Conservation (phyloP, 495 filamentous ascomycete species). For the Talaromyces wortmannii region DNA sequence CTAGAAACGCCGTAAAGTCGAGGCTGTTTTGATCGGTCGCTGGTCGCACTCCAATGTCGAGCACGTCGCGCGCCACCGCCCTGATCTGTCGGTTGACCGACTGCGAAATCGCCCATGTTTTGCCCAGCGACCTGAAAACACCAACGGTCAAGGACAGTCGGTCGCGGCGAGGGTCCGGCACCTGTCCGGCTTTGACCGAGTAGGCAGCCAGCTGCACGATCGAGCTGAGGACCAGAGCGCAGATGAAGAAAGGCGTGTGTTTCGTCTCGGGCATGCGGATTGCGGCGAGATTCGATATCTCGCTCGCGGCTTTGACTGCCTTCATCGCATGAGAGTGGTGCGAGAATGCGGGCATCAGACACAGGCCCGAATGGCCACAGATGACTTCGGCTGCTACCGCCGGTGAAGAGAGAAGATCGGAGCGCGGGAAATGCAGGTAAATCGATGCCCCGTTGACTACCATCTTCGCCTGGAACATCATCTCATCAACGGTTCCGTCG, state of each 20-base stretch:
- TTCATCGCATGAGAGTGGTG: conserved; percentile 68
- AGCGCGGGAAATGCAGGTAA: conserved; percentile 41
- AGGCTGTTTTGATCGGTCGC: conserved; percentile 28
- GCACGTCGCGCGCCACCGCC: conserved; percentile 39
- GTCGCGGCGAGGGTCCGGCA: conserved; percentile 65
- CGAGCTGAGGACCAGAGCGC: conserved; percentile 57
- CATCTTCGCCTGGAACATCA: conserved; percentile 90
- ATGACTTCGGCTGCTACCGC: conserved; percentile 41
- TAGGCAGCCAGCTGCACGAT: conserved; percentile 55
- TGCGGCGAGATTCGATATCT: conserved; percentile 70
- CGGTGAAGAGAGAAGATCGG: conserved; percentile 41
- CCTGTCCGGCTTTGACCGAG: conserved; percentile 64
- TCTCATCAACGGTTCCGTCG: conserved; percentile 68
- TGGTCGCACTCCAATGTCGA: conserved; percentile 36
- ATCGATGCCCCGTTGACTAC: conserved; percentile 56
- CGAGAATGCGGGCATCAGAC: conserved; percentile 44
- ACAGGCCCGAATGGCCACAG: conserved; percentile 36
- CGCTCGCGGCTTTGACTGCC: conserved; percentile 68
- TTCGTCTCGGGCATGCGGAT: conserved; percentile 64
- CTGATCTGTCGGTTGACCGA: conserved; percentile 68
- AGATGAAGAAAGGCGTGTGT: conserved; percentile 88
- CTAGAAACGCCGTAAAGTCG: conserved; percentile 30
- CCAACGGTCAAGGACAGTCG: conserved; percentile 77
- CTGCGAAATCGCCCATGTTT: conserved; percentile 72
- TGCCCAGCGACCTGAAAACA: conserved; percentile 65